phyloP scores from a whole-genome alignment of 495 filamentous ascomycete species.

The Rhizodiscina lignyota region DNA sequence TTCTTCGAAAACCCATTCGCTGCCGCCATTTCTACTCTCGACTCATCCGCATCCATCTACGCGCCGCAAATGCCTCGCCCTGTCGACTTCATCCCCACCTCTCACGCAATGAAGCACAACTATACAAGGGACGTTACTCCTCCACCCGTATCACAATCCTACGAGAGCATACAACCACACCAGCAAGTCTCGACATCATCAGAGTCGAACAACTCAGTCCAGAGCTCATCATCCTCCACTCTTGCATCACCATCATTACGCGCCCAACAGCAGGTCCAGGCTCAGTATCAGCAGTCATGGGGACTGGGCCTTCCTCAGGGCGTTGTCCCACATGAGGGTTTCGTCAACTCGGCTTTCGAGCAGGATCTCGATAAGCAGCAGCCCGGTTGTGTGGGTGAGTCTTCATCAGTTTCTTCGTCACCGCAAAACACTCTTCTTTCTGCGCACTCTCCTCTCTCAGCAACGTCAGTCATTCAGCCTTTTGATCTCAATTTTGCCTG shows the following conservation, averaged over 20 bases:
- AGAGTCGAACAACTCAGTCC: conserved; percentile 53
- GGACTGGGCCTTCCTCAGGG: conserved; percentile 36
- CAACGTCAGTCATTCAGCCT: no score
- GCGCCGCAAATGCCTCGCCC: not conserved
- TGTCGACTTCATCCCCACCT: conserved; percentile 5
- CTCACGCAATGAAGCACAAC: conserved; percentile 20
- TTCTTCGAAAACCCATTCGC: conserved; percentile 4
- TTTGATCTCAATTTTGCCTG: no score
- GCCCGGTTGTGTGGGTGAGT: conserved; percentile 70
- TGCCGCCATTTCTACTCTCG: not conserved
- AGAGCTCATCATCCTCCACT: conserved; percentile 58
- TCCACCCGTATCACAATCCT: conserved; percentile 3
- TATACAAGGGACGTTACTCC: conserved; percentile 16
- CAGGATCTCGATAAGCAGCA: conserved; percentile 41
- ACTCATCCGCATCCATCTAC: not conserved
- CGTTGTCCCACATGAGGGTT: conserved; percentile 47
- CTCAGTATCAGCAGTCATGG: conserved; percentile 14
- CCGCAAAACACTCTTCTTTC: conserved; percentile 9
- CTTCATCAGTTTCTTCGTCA: conserved; percentile 22
- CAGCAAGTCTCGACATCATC: conserved; percentile 44
- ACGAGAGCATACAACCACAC: conserved; percentile 13
- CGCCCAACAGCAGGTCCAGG: conserved; percentile 38
- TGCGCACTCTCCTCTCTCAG: conserved; percentile 2
- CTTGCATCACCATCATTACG: conserved; percentile 63
- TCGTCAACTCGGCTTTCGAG: conserved; percentile 39